phyloP scores from a whole-genome alignment of 257 asterid species.

The Fraxinus cuspidata region DNA sequence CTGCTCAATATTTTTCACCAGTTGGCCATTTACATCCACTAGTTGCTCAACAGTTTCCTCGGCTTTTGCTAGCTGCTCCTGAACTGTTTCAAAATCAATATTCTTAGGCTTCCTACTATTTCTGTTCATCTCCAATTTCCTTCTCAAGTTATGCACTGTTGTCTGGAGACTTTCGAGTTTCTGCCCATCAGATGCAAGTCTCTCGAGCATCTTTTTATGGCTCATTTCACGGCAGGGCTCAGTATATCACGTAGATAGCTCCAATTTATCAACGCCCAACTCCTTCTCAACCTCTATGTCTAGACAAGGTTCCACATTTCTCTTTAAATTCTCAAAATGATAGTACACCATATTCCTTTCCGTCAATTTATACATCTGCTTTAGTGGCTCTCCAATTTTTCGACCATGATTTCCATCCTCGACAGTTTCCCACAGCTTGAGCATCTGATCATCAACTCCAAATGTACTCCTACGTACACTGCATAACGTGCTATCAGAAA shows the following conservation, averaged over 20 bases:
- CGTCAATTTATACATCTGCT: conserved; percentile 35
- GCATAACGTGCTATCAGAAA: conserved; percentile 44
- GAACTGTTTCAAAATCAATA: conserved; percentile 51
- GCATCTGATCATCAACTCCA: conserved; percentile 71
- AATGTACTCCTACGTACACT: conserved; percentile 34
- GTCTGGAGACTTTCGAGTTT: conserved; percentile 58
- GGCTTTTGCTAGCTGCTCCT: conserved; percentile 69
- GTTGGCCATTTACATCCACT: conserved; percentile 60
- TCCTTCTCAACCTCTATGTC: conserved; percentile 75
- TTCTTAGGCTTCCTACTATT: conserved; percentile 48
- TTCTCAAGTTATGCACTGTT: conserved; percentile 50
- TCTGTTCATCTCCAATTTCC: conserved; percentile 50
- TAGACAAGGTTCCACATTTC: conserved; percentile 46
- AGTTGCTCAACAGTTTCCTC: conserved; percentile 64
- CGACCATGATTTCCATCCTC: conserved; percentile 44
- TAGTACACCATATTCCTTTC: conserved; percentile 53
- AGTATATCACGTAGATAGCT: conserved; percentile 35
- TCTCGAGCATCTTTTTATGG: conserved; percentile 53
- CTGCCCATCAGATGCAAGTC: conserved; percentile 63
- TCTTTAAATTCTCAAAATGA: conserved; percentile 39
- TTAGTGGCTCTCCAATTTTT: conserved; percentile 45
- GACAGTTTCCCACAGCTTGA: conserved; percentile 78
- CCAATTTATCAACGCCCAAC: conserved; percentile 62
- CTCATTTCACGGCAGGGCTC: conserved; percentile 43
- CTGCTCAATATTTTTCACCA: conserved; percentile 59